Evolutionary conservation across 129 eudicot genomes (phyloP).

Genomic region (carrot (Daucus carota)): DNA sequence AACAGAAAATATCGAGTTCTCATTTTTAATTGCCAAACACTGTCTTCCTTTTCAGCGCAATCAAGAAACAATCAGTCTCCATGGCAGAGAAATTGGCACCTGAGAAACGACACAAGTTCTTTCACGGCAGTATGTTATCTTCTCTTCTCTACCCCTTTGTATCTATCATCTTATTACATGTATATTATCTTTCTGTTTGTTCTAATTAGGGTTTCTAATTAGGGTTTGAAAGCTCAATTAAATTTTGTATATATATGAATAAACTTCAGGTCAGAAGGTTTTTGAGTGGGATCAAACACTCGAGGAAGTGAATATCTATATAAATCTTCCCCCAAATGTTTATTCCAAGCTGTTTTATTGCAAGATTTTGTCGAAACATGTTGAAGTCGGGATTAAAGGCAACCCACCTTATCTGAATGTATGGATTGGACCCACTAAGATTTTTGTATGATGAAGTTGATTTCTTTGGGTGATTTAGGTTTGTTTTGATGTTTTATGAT

Average conservation of each 20-base stretch:
- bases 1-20: too few relatives aligned
- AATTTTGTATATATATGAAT: not conserved
- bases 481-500: too few relatives aligned
- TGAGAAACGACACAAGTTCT: slow-evolving; percentile 69
- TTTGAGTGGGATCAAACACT: slow-evolving; percentile 98
- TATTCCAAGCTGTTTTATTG: slow-evolving; percentile 18
- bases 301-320: slow-evolving; percentile 90
- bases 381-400: not conserved
- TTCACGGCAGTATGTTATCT: slow-evolving; percentile 53
- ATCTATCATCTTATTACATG: not conserved
- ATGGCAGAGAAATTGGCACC: slow-evolving; percentile 98
- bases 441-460: not conserved
- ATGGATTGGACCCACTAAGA: slow-evolving; percentile 6
- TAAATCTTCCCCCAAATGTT: slow-evolving; percentile 63
- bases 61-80: not conserved
- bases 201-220: not conserved
- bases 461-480: not conserved
- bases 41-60: not conserved
- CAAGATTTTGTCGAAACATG: too few relatives aligned
- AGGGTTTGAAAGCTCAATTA: not conserved
- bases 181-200: not conserved
- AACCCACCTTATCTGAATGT: slow-evolving; percentile 88
- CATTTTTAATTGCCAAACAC: not conserved
- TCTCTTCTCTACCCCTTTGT: not conserved
- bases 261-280: slow-evolving; percentile 69